Conservation (phyloP, 768 basidiomycete species). For the Boletus subcaerulescens region DNA sequence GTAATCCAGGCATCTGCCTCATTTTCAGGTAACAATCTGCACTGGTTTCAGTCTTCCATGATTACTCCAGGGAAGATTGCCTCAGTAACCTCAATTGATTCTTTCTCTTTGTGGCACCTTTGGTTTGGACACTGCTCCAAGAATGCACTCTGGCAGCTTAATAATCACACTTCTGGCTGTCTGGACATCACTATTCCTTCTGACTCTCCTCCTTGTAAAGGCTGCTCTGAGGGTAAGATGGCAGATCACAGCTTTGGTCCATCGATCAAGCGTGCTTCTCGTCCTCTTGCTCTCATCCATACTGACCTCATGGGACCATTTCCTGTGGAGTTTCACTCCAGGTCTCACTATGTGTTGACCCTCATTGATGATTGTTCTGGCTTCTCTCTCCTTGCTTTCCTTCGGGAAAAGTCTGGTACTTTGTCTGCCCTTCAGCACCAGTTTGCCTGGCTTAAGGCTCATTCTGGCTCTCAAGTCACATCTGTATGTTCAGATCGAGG, state of each 20-base stretch:
- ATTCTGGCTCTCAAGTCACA: neutral
- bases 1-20: neutral
- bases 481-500: neutral
- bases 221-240: too few relatives aligned
- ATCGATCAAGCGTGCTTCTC: neutral
- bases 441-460: neutral
- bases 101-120: neutral
- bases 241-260: neutral
- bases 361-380: neutral
- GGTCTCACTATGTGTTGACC: fast-evolving
- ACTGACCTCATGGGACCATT: neutral
- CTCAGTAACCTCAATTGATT: neutral
- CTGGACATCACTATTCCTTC: neutral
- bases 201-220: too few relatives aligned
- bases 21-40: neutral
- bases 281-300: neutral
- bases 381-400: neutral
- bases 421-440: neutral
- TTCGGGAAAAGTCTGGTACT: neutral
- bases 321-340: neutral
- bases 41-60: neutral
- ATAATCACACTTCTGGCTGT: neutral
- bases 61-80: neutral
- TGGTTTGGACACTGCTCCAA: neutral
- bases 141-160: neutral